Evolutionary conservation across 164 flowering plant species (phyloP).

Genomic region (Dillenia turbinata): DNA sequence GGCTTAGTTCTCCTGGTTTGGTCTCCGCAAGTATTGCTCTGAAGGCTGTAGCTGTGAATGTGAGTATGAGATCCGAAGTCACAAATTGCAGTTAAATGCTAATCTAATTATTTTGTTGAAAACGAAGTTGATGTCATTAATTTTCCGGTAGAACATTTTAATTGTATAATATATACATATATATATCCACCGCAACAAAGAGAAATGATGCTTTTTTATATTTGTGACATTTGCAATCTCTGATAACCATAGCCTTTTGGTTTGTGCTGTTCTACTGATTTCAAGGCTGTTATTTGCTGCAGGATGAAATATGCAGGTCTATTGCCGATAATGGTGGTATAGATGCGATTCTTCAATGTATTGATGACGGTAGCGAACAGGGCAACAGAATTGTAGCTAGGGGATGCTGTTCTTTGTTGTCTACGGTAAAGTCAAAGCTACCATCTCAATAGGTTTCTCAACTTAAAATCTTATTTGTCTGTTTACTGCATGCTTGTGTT

Average conservation of each 20-base stretch:
- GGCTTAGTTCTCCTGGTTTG: conserved; percentile 54
- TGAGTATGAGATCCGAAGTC: conserved; percentile 27
- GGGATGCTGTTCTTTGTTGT: conserved; percentile 78
- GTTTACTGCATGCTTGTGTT: too few species aligned
- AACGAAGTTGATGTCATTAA: too few species aligned
- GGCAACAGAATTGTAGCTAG: conserved; percentile 58
- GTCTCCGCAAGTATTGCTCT: conserved; percentile 75
- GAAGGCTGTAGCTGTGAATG: conserved; percentile 92
- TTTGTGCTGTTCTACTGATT: conserved; percentile 1
- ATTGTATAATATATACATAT: too few species aligned
- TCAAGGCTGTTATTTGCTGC: conserved; percentile 15
- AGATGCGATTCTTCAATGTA: conserved; percentile 67
- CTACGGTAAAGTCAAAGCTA: conserved; percentile 44
- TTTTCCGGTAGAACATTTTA: too few species aligned
- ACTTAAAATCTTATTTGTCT: too few species aligned
- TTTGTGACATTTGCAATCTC: too few species aligned
- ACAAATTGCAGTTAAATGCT: too few species aligned
- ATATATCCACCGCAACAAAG: too few species aligned
- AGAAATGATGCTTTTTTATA: too few species aligned
- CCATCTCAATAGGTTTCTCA: too few species aligned
- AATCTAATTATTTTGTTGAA: too few species aligned
- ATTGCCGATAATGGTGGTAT: conserved; percentile 85
- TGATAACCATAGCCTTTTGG: neutral
- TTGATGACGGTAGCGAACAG: conserved; percentile 78
- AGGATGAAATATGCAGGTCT: conserved; percentile 95